phyloP scores from a whole-genome alignment of 257 asterid species.

The Henckelia pumila region DNA sequence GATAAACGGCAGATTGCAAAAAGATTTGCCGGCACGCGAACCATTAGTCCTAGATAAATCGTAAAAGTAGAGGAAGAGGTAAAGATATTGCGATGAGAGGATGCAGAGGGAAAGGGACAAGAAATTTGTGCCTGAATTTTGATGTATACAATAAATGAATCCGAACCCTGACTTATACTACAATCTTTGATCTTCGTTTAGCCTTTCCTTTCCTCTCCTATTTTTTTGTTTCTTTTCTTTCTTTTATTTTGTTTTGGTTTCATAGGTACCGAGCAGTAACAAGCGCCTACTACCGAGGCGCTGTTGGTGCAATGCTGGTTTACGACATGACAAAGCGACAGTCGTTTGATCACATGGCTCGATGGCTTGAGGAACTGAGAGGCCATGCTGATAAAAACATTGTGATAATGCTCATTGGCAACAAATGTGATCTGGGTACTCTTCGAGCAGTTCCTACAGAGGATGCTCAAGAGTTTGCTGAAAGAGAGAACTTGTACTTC shows the following conservation, averaged over 20 bases:
- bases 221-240: background rate
- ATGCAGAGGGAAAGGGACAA: too few species aligned
- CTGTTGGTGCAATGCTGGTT: conserved; percentile 91
- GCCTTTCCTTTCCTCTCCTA: background rate
- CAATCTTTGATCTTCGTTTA: background rate
- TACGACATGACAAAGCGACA: conserved; percentile 83
- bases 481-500: conserved; percentile 73
- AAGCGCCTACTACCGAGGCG: conserved; percentile 87
- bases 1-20: too few species aligned
- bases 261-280: conserved; percentile 86
- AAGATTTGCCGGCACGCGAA: too few species aligned
- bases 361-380: conserved; percentile 87
- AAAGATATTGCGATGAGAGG: too few species aligned
- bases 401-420: conserved; percentile 80
- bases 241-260: background rate
- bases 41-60: too few species aligned
- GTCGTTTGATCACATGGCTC: conserved; percentile 85
- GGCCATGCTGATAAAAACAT: conserved; percentile 86
- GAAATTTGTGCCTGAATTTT: too few species aligned
- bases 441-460: conserved; percentile 78
- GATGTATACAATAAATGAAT: too few species aligned
- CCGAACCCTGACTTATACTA: too few species aligned
- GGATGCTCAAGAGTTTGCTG: conserved; percentile 89
- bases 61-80: too few species aligned
- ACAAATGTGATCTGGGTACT: conserved; percentile 71